These are phyloP conservation scores for Dendrocalamus latiflorus DNA, from an alignment of 202 grass and related monocot genomes.

Conservation along the genomic window DNA sequence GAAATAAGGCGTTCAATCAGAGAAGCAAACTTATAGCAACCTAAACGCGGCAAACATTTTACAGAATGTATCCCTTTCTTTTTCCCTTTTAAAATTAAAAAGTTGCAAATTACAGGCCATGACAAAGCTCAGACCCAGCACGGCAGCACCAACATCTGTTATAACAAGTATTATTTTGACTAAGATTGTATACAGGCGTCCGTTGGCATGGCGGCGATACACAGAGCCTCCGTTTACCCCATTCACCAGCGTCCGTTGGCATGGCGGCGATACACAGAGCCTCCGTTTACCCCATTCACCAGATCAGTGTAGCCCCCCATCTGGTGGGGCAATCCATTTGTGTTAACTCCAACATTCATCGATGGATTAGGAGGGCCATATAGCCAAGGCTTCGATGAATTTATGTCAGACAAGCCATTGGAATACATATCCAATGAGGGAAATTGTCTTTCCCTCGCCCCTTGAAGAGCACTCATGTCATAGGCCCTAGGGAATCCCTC, in stretches of 20 bases:
- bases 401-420: conserved; percentile 46
- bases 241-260: conserved; percentile 53
- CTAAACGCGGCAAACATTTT: conserved; percentile 11
- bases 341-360: conserved; percentile 20
- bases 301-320: conserved; percentile 46
- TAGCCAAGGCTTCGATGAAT: conserved; percentile 45
- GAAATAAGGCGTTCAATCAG: not conserved
- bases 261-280: conserved; percentile 46
- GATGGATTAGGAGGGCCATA: conserved; percentile 28
- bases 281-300: conserved; percentile 39
- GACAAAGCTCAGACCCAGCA: conserved; percentile 29
- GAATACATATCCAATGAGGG: conserved; percentile 36
- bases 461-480: conserved; percentile 36
- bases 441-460: conserved; percentile 39
- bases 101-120: conserved; percentile 38
- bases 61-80: conserved; percentile 43
- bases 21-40: not conserved
- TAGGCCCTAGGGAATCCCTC: conserved; percentile 48
- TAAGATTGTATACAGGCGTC: conserved; percentile 39
- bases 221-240: conserved; percentile 39
- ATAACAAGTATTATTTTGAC: conserved; percentile 61
- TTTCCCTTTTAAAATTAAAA: conserved; percentile 34
- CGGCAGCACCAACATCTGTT: conserved; percentile 38
- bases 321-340: conserved; percentile 42
- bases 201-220: conserved; percentile 54